phyloP scores from a whole-genome alignment of 148 eudicot genomes.

The Gaultheria prostrata region DNA sequence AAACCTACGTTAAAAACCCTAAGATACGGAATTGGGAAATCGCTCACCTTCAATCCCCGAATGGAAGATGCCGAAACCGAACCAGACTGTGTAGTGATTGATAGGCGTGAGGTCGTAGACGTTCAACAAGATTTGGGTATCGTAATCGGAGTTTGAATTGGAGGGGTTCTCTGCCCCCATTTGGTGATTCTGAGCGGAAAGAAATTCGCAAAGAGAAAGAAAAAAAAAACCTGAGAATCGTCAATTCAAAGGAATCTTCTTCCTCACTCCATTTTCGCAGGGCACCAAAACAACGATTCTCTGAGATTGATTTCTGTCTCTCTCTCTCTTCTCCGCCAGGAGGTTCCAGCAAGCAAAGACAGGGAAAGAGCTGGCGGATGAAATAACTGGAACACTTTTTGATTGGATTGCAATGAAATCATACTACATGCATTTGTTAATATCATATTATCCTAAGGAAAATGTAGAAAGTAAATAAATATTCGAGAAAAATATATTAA shows the following conservation, averaged over 20 bases:
- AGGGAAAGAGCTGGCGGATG: neutral
- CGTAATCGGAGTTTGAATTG: constrained; percentile 18
- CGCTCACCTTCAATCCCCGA: constrained; percentile 75
- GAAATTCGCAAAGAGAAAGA: neutral
- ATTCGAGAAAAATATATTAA: no score
- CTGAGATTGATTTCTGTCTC: neutral
- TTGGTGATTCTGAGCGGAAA: neutral
- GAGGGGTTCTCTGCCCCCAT: constrained; percentile 42
- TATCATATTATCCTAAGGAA: no score
- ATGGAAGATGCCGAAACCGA: constrained; percentile 83
- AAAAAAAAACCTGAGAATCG: neutral
- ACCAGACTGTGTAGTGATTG: constrained; percentile 66
- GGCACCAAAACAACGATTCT: neutral
- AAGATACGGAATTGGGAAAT: neutral
- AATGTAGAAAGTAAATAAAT: no score
- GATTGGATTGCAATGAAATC: no score
- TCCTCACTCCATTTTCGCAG: constrained; percentile 5
- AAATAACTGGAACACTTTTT: neutral
- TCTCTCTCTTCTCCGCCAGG: neutral
- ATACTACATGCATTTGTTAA: no score
- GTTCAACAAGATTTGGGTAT: constrained; percentile 59
- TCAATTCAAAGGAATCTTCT: neutral
- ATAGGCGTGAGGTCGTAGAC: constrained; percentile 71
- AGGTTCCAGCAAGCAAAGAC: neutral
- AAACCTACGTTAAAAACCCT: neutral